Evolutionary conservation across 2,329 filamentous ascomycete species (phyloP).

Genomic region (Alternaria brassicicola): DNA sequence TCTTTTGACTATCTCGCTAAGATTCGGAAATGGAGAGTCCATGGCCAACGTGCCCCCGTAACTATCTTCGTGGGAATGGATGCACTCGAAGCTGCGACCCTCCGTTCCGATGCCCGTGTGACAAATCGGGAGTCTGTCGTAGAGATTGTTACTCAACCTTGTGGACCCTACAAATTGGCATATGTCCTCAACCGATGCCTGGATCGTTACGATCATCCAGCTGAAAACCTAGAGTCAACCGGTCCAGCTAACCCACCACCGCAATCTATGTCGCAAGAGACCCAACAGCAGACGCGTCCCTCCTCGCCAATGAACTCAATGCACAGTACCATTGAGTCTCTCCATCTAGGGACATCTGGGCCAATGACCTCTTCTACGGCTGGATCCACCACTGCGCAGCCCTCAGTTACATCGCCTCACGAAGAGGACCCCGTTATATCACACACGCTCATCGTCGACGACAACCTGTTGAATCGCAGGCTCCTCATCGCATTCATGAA

Average conservation of each 20-base stretch:
- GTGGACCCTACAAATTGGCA: conserved; percentile 43
- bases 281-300: background rate
- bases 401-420: background rate
- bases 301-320: background rate
- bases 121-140: conserved; percentile 38
- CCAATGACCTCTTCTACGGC: background rate
- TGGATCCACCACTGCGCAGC: background rate
- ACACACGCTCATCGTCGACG: conserved; percentile 47
- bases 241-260: background rate
- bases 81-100: conserved; percentile 39
- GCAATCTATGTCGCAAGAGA: background rate
- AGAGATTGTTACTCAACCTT: conserved; percentile 46
- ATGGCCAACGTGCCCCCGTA: conserved; percentile 23
- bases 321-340: background rate
- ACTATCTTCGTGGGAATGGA: conserved; percentile 44
- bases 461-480: conserved; percentile 49
- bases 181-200: conserved; percentile 38
- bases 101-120: conserved; percentile 42
- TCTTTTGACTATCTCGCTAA: conserved; percentile 40
- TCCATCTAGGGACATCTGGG: background rate
- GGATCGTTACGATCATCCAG: conserved; percentile 30
- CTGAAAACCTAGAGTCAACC: conserved; percentile 24
- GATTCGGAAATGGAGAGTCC: conserved; percentile 23
- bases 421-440: conserved; percentile 3
- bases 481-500: conserved; percentile 43